Evolutionary conservation across 805 yeast species (phyloP).

Genomic region (Schwanniomyces vanrijiae): DNA sequence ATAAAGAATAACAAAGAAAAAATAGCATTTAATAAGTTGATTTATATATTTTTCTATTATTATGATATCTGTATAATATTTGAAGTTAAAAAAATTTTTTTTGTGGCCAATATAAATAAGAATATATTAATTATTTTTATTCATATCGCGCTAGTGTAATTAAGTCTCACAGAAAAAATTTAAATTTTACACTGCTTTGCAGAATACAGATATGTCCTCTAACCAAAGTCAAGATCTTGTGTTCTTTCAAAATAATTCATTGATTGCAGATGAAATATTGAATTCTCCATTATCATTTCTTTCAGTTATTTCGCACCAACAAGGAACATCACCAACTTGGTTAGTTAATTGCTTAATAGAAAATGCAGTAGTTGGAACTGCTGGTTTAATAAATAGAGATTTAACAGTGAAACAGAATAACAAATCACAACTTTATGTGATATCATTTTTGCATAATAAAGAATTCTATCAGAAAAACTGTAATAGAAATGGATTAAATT

Average conservation of each 20-base stretch:
- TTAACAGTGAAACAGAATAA: slow-evolving; percentile 13
- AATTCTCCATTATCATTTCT: slow-evolving; percentile 15
- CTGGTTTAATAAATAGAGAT: slow-evolving; percentile 37
- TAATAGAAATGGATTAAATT: slow-evolving; percentile 40
- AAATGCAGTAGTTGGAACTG: slow-evolving; percentile 47
- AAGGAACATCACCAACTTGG: slow-evolving; percentile 67
- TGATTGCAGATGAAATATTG: slow-evolving; percentile 30
- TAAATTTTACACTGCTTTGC: neutral
- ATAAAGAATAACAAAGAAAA: too few species aligned
- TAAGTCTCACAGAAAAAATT: neutral
- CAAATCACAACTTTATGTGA: slow-evolving; percentile 31
- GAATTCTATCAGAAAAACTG: slow-evolving; percentile 35
- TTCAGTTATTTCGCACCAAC: slow-evolving; percentile 31
- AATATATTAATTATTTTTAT: too few species aligned
- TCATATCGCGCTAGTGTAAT: neutral
- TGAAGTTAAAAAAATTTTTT: too few species aligned
- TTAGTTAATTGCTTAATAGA: slow-evolving; percentile 56
- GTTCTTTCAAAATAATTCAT: slow-evolving; percentile 51
- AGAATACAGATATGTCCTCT: slow-evolving; percentile 2
- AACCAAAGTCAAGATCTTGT: slow-evolving; percentile 59
- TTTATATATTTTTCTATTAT: neutral
- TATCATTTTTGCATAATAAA: slow-evolving; percentile 33
- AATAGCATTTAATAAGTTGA: neutral
- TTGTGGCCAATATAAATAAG: too few species aligned
- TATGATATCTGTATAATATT: neutral